These are phyloP conservation scores for Physcomitrellopsis africana DNA, from an alignment of 225 moss, liverwort and hornwort species.

Conservation along the genomic window DNA sequence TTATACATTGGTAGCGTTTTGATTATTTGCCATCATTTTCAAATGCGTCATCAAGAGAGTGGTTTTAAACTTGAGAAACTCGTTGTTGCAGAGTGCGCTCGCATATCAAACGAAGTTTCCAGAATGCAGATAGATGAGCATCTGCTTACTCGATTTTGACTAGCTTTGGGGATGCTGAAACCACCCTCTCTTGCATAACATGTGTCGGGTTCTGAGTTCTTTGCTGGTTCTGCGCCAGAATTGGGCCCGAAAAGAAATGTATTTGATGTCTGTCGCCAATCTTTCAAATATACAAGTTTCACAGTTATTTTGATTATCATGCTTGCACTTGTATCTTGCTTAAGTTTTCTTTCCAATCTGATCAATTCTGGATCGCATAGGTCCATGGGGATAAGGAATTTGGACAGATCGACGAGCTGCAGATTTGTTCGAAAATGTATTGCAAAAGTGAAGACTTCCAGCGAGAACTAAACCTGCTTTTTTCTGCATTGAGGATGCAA, in stretches of 20 bases:
- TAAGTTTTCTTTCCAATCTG: slow-evolving; percentile 47
- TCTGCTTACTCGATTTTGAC: slow-evolving; percentile 47
- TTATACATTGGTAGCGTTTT: too few species aligned
- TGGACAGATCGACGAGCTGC: slow-evolving; percentile 57
- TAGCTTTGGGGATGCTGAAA: slow-evolving; percentile 40
- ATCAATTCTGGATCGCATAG: slow-evolving; percentile 53
- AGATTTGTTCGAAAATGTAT: slow-evolving; percentile 32
- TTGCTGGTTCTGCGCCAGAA: slow-evolving; percentile 49
- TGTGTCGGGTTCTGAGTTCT: slow-evolving; percentile 44
- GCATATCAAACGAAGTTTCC: slow-evolving; percentile 93
- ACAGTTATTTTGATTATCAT: slow-evolving; percentile 44
- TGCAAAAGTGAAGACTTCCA: too few species aligned
- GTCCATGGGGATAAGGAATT: slow-evolving; percentile 56
- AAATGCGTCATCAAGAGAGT: too few species aligned
- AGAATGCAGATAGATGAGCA: slow-evolving; percentile 68
- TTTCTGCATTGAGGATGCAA: too few species aligned
- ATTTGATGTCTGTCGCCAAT: slow-evolving; percentile 44
- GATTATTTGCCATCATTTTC: neutral
- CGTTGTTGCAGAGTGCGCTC: slow-evolving; percentile 63
- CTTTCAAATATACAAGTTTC: slow-evolving; percentile 49
- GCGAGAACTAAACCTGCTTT: too few species aligned
- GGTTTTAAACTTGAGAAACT: slow-evolving; percentile 18
- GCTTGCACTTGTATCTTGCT: slow-evolving; percentile 41
- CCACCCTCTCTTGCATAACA: slow-evolving; percentile 19
- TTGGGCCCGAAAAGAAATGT: slow-evolving; percentile 47